Evolutionary conservation across 2,329 filamentous ascomycete genomes (phyloP).

Genomic region (Cercospora sesami): DNA sequence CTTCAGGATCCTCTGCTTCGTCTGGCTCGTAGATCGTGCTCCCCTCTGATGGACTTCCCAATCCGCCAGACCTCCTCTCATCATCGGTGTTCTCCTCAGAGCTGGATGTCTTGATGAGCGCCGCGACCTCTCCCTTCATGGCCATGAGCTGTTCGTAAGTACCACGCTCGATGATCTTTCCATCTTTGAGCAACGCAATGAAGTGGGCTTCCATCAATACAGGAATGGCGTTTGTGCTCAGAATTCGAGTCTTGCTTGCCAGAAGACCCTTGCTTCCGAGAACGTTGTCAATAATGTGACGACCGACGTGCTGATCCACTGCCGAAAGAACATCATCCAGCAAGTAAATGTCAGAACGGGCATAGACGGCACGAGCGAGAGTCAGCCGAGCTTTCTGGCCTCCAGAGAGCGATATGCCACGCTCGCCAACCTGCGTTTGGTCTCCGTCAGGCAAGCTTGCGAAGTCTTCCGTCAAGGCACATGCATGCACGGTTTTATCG

Average conservation of each 20-base stretch:
- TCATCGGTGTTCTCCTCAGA: slow-evolving; percentile 46
- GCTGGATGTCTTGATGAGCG: slow-evolving; percentile 75
- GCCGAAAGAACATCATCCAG: slow-evolving; percentile 93
- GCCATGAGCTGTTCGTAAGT: slow-evolving; percentile 89
- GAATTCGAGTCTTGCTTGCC: slow-evolving; percentile 79
- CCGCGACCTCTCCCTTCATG: slow-evolving; percentile 87
- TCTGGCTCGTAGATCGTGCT: slow-evolving; percentile 51
- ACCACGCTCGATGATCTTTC: slow-evolving; percentile 79
- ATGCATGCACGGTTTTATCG: slow-evolving; percentile 86
- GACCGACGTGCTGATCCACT: slow-evolving; percentile 96
- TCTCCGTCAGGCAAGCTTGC: slow-evolving; percentile 90
- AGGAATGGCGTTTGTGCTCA: slow-evolving; percentile 93
- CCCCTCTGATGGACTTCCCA: slow-evolving; percentile 27
- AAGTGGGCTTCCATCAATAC: slow-evolving; percentile 87
- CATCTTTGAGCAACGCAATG: slow-evolving; percentile 80
- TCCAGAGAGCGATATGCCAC: slow-evolving; percentile 91
- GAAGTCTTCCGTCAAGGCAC: slow-evolving; percentile 88
- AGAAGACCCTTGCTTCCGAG: slow-evolving; percentile 82
- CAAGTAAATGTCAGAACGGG: slow-evolving; percentile 92
- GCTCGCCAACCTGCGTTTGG: slow-evolving; percentile 92
- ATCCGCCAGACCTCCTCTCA: slow-evolving; percentile 22
- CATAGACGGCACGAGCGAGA: slow-evolving; percentile 90
- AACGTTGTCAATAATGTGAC: slow-evolving; percentile 92
- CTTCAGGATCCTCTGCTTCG: slow-evolving; percentile 52
- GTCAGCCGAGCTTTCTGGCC: slow-evolving; percentile 94